These are phyloP conservation scores for Rhodotorula mucilaginosa DNA, from an alignment of 1,284 basidiomycete species.

Conservation along the genomic window DNA sequence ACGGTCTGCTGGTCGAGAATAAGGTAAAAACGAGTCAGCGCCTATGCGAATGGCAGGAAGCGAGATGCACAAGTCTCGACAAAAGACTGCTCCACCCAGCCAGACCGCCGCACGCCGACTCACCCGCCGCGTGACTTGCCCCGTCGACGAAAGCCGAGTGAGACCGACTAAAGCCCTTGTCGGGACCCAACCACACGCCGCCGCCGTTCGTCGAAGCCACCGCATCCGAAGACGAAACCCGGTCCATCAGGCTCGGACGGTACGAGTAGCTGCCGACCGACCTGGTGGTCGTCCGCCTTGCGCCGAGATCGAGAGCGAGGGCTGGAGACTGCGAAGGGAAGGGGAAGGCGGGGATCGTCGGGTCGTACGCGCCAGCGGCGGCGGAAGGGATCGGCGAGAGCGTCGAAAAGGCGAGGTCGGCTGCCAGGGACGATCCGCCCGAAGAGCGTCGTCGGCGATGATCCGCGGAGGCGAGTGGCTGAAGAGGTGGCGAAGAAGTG, in stretches of 20 bases:
- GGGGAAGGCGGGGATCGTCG: slow-evolving; percentile 9
- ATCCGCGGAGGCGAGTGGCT: neutral
- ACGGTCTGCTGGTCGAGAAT: too few species aligned
- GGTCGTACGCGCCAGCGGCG: slow-evolving; percentile 1
- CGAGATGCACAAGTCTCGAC: too few species aligned
- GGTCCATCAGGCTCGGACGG: slow-evolving; percentile 16
- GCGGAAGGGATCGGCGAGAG: slow-evolving; percentile 27
- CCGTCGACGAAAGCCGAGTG: too few species aligned
- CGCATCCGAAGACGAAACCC: slow-evolving; percentile 4
- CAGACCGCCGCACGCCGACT: too few species aligned
- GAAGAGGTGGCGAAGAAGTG: neutral
- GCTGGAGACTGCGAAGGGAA: neutral
- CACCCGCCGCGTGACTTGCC: too few species aligned
- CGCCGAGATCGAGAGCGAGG: slow-evolving; percentile 10
- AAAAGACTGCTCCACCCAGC: too few species aligned
- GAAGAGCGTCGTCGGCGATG: too few species aligned
- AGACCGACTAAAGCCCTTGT: too few species aligned
- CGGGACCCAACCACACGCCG: neutral
- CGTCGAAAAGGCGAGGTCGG: neutral
- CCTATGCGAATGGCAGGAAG: too few species aligned
- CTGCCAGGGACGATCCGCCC: too few species aligned
- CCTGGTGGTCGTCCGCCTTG: slow-evolving; percentile 7
- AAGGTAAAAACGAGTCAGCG: too few species aligned
- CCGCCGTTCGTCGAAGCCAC: neutral
- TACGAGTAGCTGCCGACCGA: slow-evolving; percentile 6